Conservation (phyloP, 768 basidiomycete genomes). For the Boletus vermiculosoides region DNA sequence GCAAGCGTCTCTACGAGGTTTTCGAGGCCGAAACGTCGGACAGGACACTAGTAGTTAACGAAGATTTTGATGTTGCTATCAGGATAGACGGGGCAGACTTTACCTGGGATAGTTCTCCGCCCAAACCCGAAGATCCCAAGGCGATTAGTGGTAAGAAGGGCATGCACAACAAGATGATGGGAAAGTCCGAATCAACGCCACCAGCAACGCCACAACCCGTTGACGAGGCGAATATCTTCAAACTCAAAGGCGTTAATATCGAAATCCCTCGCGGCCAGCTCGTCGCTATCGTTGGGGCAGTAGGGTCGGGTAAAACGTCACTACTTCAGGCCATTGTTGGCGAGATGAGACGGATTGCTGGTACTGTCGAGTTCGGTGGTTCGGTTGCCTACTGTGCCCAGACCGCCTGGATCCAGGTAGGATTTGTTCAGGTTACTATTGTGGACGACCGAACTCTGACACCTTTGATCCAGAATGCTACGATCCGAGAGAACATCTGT, state of each 20-base stretch:
- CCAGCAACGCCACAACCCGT: constrained; percentile 33
- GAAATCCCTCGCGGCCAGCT: constrained; percentile 73
- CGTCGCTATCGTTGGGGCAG: constrained; percentile 80
- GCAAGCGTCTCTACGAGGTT: constrained; percentile 70
- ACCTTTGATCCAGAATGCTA: constrained; percentile 55
- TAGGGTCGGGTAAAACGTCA: constrained; percentile 56
- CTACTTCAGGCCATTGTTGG: constrained; percentile 74
- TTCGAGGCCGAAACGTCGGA: constrained; percentile 81
- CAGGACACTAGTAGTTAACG: constrained; percentile 56
- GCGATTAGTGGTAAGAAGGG: constrained; percentile 3
- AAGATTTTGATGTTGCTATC: constrained; percentile 58
- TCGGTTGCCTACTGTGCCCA: constrained; percentile 83
- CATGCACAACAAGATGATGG: constrained; percentile 9
- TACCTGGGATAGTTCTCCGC: constrained; percentile 81
- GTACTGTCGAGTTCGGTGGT: constrained; percentile 70
- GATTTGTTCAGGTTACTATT: background rate
- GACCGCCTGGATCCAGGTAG: constrained; percentile 84
- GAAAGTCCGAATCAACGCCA: constrained; percentile 16
- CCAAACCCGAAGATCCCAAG: constrained; percentile 39
- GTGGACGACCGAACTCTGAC: background rate
- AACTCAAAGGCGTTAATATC: constrained; percentile 62
- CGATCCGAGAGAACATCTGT: constrained; percentile 84
- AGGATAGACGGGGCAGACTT: constrained; percentile 69
- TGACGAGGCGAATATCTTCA: constrained; percentile 50
- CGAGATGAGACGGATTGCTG: constrained; percentile 75